Base-by-base conservation (phyloP, 176 grass and related monocot genomes). In the Lolium perenne region DNA sequence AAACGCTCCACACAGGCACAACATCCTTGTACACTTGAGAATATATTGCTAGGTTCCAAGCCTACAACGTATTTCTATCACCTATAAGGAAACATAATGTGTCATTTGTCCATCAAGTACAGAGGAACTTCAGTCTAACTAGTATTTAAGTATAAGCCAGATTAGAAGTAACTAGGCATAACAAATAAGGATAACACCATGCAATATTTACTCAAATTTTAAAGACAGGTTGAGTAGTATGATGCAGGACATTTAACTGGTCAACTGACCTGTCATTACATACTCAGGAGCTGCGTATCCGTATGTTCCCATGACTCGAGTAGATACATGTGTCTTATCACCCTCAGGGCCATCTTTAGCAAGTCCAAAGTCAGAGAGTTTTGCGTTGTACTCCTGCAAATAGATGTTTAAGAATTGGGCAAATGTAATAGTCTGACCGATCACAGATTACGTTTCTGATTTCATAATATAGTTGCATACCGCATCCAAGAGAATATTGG, bases 331-430 rank as follows among this genome's bases (percentile, higher is more conserved):
- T 46, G 97, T 99, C 76, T 99, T 99, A 87, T 99, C 97, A 83
- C 97, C 97, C 80, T 99, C 97, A 21, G 97, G 97, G 41, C 92
- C 97, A 93, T 96, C 97, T 93, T 99, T 99, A 88, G 97, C 97
- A 81, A 99, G 90, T 62, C 97, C 94, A 88, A 99, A 99, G 90
- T 99, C 97, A 81, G 97, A 99, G 21, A 99, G 90, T 88, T 99
- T 99, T 40, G 97, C 97, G 18, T 96, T 96, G 21, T 99, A 99
- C 51, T 96, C 97, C 97, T 99, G 87, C 16, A 96, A 73, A 40
- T 87, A 76, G 23, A 88, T 53, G 58, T 80, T 85, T 75, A 81
- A 87, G 58, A 56, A 76, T 77, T 50, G 48, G 3, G 49, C 58
- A 81, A 82, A 13, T 73, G 67, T 60, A 74, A 70, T 59, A 74